Percentiles rank a stretch among this genome's conserved stretches.
Conservation (phyloP, 306 rosid species). For the Sophora flavescens region DNA sequence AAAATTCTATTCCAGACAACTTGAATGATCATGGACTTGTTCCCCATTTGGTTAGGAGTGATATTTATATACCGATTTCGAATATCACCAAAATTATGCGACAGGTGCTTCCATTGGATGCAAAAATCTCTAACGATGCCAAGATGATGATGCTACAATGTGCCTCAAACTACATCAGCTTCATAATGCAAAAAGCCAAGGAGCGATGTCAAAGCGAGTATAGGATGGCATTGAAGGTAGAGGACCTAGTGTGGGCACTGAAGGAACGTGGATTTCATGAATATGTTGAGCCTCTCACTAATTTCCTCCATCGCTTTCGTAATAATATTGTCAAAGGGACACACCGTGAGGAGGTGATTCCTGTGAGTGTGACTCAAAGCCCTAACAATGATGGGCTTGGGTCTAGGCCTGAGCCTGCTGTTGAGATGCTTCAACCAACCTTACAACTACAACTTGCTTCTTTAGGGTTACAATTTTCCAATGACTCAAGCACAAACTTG, state of each 20-base stretch:
- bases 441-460: too few species aligned
- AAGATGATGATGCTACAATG: neutral
- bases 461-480: too few species aligned
- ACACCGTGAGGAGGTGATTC: neutral
- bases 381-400: neutral
- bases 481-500: neutral
- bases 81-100: slow-evolving; percentile 10
- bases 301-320: slow-evolving; percentile 5
- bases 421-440: neutral
- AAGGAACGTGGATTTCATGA: neutral
- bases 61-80: neutral
- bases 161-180: slow-evolving; percentile 21
- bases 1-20: neutral
- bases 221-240: too few species aligned
- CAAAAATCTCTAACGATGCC: neutral
- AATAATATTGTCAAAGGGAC: neutral
- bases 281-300: neutral
- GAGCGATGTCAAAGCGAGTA: too few species aligned
- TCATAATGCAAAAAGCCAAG: neutral
- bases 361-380: neutral
- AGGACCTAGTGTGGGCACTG: slow-evolving; percentile 41
- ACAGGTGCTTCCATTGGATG: neutral
- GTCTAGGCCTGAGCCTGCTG: neutral
- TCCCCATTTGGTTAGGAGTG: neutral
- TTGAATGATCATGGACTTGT: neutral